These are phyloP conservation scores for Bipolaris bicolor DNA, from an alignment of 2,329 filamentous ascomycete genomes.

Conservation along the genomic window DNA sequence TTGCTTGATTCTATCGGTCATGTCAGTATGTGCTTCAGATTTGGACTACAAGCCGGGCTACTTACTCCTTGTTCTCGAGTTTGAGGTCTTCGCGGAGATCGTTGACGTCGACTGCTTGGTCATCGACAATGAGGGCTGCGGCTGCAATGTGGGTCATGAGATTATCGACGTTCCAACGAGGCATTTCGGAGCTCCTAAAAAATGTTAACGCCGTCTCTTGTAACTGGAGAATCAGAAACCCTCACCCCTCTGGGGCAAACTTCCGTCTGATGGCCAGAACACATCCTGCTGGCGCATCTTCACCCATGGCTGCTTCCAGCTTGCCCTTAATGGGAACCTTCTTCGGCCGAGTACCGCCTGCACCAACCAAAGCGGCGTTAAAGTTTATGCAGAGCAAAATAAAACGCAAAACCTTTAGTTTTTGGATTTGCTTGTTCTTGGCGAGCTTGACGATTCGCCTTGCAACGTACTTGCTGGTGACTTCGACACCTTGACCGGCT, in stretches of 20 bases:
- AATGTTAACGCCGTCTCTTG: constrained; percentile 15
- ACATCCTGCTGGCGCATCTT: constrained; percentile 32
- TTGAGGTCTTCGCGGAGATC: constrained; percentile 74
- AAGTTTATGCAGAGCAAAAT: constrained; percentile 58
- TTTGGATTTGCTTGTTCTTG: constrained; percentile 57
- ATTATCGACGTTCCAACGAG: constrained; percentile 74
- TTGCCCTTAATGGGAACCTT: constrained; percentile 67
- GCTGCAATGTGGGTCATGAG: constrained; percentile 76
- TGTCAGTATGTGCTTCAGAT: constrained; percentile 13
- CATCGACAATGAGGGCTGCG: constrained; percentile 73
- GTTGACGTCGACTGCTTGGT: constrained; percentile 73
- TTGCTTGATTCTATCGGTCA: constrained; percentile 58
- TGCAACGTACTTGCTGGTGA: constrained; percentile 69
- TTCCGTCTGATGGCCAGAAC: constrained; percentile 60
- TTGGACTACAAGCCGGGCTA: background rate
- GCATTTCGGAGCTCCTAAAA: constrained; percentile 58
- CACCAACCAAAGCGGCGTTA: constrained; percentile 48
- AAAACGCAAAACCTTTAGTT: constrained; percentile 58
- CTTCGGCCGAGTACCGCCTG: constrained; percentile 48
- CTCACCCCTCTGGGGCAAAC: constrained; percentile 58
- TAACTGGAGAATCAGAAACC: background rate
- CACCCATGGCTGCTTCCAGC: constrained; percentile 67
- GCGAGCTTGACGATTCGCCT: constrained; percentile 65
- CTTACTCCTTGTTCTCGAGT: constrained; percentile 69
- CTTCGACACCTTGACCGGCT: constrained; percentile 62